Conservation (phyloP, 2,329 filamentous ascomycete species). For the Ascocoryne sarcoides region DNA sequence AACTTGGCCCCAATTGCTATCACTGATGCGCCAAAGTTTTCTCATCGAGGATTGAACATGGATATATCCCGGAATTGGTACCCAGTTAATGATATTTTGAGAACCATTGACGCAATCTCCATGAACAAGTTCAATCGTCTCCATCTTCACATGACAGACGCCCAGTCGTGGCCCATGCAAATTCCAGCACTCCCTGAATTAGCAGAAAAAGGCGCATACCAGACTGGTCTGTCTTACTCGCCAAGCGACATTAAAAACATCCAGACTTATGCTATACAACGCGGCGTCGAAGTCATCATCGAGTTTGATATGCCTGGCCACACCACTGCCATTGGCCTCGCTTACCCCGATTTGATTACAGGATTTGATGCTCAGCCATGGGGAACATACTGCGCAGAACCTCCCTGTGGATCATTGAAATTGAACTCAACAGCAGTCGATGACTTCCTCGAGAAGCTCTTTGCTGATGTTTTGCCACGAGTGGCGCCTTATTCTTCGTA, state of each 20-base stretch:
- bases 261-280: conserved; percentile 59
- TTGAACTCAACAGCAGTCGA: conserved; percentile 65
- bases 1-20: conserved; percentile 62
- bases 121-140: conserved; percentile 80
- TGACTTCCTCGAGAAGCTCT: conserved; percentile 61
- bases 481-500: conserved; percentile 59
- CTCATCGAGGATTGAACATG: conserved; percentile 70
- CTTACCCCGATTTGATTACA: conserved; percentile 63
- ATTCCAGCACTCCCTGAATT: conserved; percentile 67
- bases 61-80: conserved; percentile 65
- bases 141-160: conserved; percentile 74
- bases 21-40: conserved; percentile 63
- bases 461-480: conserved; percentile 68
- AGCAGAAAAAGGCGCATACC: conserved; percentile 65
- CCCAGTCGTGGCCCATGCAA: conserved; percentile 78
- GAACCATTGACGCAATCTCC: conserved; percentile 66
- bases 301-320: conserved; percentile 80
- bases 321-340: conserved; percentile 56
- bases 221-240: conserved; percentile 56
- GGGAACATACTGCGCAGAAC: conserved; percentile 50
- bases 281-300: conserved; percentile 62
- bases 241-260: conserved; percentile 55
- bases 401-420: conserved; percentile 62
- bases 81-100: conserved; percentile 47
- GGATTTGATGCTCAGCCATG: conserved; percentile 52